Conservation (phyloP, 2,329 filamentous ascomycete genomes). For the Colletotrichum sp. region DNA sequence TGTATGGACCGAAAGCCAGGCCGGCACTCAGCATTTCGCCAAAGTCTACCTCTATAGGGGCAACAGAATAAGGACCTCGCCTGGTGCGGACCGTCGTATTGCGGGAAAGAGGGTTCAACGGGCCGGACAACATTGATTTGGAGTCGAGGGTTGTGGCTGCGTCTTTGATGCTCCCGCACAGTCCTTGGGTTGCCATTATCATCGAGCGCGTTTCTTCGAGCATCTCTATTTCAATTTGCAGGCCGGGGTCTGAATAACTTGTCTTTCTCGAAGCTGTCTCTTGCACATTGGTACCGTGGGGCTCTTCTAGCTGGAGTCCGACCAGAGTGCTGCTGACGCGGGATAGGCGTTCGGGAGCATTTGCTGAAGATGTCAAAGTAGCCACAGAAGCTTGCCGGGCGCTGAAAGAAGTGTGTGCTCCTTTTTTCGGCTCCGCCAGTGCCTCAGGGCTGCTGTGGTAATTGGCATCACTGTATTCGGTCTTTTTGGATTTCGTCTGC, state of each 20-base stretch:
- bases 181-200: not conserved
- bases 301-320: not conserved
- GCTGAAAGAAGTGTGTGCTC: not conserved
- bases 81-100: not conserved
- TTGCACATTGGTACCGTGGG: not conserved
- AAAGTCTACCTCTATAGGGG: not conserved
- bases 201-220: not conserved
- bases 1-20: not conserved
- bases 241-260: not conserved
- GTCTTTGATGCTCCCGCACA: not conserved
- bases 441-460: rapidly evolving
- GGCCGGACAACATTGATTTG: not conserved
- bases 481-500: not conserved
- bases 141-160: not conserved
- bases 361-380: not conserved
- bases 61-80: not conserved
- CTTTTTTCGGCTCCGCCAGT: not conserved
- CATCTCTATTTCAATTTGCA: not conserved
- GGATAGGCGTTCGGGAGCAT: rapidly evolving
- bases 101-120: not conserved
- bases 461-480: rapidly evolving
- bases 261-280: not conserved
- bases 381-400: not conserved
- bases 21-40: not conserved
- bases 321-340: not conserved